Percentiles rank a stretch among this genome's conserved stretches.
phyloP scores from a whole-genome alignment of 257 asterid genomes.

The Mentha longifolia region DNA sequence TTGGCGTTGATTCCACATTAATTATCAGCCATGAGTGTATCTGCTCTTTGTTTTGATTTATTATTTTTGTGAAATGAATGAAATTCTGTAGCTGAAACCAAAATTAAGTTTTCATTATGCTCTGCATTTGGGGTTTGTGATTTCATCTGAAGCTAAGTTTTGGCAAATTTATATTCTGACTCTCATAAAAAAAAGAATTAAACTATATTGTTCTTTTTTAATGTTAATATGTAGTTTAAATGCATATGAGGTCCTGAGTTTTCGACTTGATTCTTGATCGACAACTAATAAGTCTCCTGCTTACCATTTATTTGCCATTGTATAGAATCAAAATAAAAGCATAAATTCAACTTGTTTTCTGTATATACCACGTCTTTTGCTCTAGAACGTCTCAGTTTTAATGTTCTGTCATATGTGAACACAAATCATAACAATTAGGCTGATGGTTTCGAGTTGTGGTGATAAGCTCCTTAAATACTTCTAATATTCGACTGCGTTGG shows the following conservation, averaged over 20 bases:
- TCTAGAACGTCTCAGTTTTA: background rate
- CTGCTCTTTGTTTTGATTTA: conserved; percentile 4
- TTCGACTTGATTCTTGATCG: background rate
- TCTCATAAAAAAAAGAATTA: background rate
- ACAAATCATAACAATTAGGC: background rate
- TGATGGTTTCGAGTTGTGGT: background rate
- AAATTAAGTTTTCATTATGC: background rate
- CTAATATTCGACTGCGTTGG: conserved; percentile 2
- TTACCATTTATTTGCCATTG: background rate
- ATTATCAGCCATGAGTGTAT: background rate
- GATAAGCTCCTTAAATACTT: conserved; percentile 17
- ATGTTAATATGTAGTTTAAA: background rate
- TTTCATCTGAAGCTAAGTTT: conserved; percentile 3
- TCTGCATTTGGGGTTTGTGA: conserved; percentile 26
- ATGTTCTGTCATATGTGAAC: background rate
- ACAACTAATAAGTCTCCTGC: background rate
- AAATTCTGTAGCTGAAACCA: conserved; percentile 25
- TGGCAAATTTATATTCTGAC: background rate
- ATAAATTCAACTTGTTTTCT: background rate
- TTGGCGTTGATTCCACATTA: conserved; percentile 1
- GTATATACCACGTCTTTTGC: background rate
- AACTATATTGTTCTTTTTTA: background rate
- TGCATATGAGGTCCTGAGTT: background rate
- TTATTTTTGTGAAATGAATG: conserved; percentile 9
- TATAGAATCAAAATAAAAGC: background rate